Evolutionary conservation across 306 rosid genomes (phyloP), one percentile per base, ranked within the genome.

Genomic region (Quercus aquifolioides): DNA sequence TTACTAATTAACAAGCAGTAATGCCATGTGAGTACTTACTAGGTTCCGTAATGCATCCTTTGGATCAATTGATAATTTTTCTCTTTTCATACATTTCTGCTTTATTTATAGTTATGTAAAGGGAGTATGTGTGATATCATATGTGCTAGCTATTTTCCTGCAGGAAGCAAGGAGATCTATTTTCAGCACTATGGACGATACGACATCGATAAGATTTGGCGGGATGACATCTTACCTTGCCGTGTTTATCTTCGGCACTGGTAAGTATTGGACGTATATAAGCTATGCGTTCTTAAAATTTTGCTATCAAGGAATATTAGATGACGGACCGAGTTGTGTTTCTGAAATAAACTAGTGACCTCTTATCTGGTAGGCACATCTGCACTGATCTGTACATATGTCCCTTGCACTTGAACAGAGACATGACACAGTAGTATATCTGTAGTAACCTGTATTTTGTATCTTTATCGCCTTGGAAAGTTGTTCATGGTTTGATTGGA

Each of bases 241-340:
- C 97, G 99, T 35, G 84, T 88, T 73, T 94, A 94, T 87, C 94
- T 94, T 84, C 87, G 97, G 41, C 97, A 94, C 83, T 94, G 99
- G 99, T 94, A 59, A 89, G 91, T 82, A 46, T 69, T 59, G 11
- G 76, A 59, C 71, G 59, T 58, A 81, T 75, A 28, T 26, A 4
- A 18, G 46, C 17, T 30, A 64, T 30, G 21, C 5, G 3, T 14
- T 13, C 13, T 23, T 59, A 59, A 59, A 67, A 31, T 67, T 19
- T 7, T 35, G 23, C 72, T 19, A 9, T 38, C 4, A 33, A 35
- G 52, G 72, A 35, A 19, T 30, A 6, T 64, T 49, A 49, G 54
- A 49, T 49, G 70, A 30, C 2, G 7, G 38, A 67, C 51, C 8
- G 0, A 33, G 52, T 67, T 17, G 4, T 64, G 11, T 5, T 5